phyloP scores from a whole-genome alignment of 768 basidiomycete genomes.

The Boletus sp. region DNA sequence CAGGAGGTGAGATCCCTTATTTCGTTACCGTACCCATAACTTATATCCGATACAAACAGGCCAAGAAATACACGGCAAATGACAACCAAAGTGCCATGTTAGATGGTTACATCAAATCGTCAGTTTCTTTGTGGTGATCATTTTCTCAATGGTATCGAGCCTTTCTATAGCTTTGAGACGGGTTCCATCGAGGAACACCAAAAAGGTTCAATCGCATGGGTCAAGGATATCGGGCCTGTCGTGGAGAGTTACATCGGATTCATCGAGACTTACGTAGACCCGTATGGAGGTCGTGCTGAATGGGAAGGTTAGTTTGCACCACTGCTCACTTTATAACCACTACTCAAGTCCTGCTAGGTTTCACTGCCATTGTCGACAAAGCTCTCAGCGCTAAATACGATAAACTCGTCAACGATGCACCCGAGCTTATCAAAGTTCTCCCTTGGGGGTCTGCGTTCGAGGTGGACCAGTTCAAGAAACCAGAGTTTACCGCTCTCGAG shows the following conservation, averaged over 20 bases:
- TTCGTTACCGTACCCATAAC: neutral
- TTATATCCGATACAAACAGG: constrained; percentile 38
- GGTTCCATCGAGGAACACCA: constrained; percentile 81
- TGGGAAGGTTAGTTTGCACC: constrained; percentile 66
- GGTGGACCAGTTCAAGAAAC: constrained; percentile 76
- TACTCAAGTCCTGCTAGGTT: constrained; percentile 45
- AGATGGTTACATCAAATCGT: constrained; percentile 77
- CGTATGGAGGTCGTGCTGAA: constrained; percentile 87
- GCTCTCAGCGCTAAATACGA: constrained; percentile 79
- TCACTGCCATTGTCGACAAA: constrained; percentile 88
- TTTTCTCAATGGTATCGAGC: neutral
- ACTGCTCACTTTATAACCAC: neutral
- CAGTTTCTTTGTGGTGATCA: constrained; percentile 16
- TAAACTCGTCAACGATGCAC: constrained; percentile 68
- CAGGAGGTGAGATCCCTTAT: constrained; percentile 42
- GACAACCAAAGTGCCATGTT: constrained; percentile 72
- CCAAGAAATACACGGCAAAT: constrained; percentile 70
- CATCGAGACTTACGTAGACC: constrained; percentile 84
- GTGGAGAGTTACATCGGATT: constrained; percentile 90
- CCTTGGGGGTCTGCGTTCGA: constrained; percentile 75
- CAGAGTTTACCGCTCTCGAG: constrained; percentile 85
- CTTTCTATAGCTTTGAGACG: constrained; percentile 51
- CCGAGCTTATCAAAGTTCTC: constrained; percentile 72
- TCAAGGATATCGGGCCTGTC: constrained; percentile 81
- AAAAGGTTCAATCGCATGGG: constrained; percentile 75